phyloP scores from a whole-genome alignment of 371 early-diverging fungal genomes.

The Rhizopus microsporus region DNA sequence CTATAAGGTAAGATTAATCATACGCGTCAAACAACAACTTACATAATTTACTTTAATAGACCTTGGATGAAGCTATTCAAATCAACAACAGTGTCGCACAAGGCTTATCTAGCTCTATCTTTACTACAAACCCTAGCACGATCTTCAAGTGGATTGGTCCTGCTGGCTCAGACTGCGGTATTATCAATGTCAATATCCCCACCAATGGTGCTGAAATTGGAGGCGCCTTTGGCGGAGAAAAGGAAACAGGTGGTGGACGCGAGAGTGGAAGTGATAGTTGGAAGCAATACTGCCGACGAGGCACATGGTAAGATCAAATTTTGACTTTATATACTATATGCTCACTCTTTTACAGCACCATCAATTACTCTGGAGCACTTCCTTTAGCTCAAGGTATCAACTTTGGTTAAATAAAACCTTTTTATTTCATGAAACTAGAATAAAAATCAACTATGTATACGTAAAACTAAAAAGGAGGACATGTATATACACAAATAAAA shows the following conservation, averaged over 20 bases:
- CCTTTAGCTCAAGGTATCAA: conserved; percentile 98
- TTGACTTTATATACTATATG: conserved; percentile 36
- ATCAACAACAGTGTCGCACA: conserved; percentile 91
- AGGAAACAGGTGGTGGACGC: conserved; percentile 97
- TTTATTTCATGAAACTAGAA: no score
- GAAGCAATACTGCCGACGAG: conserved; percentile 88
- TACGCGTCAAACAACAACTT: neutral
- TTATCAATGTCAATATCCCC: conserved; percentile 97
- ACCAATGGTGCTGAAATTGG: conserved; percentile 98
- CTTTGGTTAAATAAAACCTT: conserved; percentile 68
- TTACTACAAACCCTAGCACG: conserved; percentile 79
- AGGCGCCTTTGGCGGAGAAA: conserved; percentile 97
- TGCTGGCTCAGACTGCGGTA: conserved; percentile 94
- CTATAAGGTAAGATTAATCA: conserved; percentile 54
- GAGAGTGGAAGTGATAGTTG: conserved; percentile 94
- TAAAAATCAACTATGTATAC: neutral
- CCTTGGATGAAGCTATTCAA: conserved; percentile 85
- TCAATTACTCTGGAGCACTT: conserved; percentile 89
- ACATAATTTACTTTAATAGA: conserved; percentile 32
- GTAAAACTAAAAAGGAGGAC: neutral
- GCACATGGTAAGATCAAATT: conserved; percentile 54
- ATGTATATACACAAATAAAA: neutral
- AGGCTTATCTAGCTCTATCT: conserved; percentile 89
- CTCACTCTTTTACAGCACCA: conserved; percentile 54
- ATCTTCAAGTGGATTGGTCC: conserved; percentile 96